Conservation (phyloP, 1,284 basidiomycete genomes). For the Sanghuangporus sanghuang region DNA sequence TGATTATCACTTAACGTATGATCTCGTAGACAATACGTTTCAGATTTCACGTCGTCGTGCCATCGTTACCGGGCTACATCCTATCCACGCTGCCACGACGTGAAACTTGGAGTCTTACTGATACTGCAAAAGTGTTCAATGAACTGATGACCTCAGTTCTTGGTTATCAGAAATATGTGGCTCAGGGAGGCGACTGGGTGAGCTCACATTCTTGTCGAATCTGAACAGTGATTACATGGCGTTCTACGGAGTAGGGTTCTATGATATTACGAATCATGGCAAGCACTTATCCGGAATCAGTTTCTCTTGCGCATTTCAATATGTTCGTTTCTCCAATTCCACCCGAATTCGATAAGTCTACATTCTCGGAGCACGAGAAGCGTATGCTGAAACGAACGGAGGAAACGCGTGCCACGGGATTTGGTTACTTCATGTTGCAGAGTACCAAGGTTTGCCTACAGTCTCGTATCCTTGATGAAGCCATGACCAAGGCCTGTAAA, state of each 20-base stretch:
- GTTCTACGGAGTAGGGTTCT: constrained; percentile 12
- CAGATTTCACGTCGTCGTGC: constrained; percentile 24
- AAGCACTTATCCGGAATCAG: constrained; percentile 15
- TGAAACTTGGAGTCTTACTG: constrained; percentile 18
- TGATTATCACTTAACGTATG: background rate
- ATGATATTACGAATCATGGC: constrained; percentile 19
- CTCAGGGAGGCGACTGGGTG: constrained; percentile 25
- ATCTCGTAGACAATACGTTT: background rate
- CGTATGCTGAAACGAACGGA: constrained; percentile 12
- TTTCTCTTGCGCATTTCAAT: constrained; percentile 21
- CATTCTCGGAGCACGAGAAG: constrained; percentile 10
- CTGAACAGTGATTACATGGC: background rate
- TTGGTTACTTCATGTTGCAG: constrained; percentile 20
- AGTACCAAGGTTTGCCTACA: constrained; percentile 17
- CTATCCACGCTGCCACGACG: constrained; percentile 21
- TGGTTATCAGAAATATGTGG: constrained; percentile 22
- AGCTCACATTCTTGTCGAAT: background rate
- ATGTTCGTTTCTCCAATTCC: constrained; percentile 16
- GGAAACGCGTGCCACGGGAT: constrained; percentile 17
- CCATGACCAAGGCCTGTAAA: background rate
- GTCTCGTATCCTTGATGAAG: background rate
- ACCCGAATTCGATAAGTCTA: background rate
- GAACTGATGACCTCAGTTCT: constrained; percentile 23
- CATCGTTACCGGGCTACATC: constrained; percentile 24
- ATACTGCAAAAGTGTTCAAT: constrained; percentile 23